phyloP scores from a whole-genome alignment of 192 early-diverging fungal species.

The Radiomyces spectabilis region DNA sequence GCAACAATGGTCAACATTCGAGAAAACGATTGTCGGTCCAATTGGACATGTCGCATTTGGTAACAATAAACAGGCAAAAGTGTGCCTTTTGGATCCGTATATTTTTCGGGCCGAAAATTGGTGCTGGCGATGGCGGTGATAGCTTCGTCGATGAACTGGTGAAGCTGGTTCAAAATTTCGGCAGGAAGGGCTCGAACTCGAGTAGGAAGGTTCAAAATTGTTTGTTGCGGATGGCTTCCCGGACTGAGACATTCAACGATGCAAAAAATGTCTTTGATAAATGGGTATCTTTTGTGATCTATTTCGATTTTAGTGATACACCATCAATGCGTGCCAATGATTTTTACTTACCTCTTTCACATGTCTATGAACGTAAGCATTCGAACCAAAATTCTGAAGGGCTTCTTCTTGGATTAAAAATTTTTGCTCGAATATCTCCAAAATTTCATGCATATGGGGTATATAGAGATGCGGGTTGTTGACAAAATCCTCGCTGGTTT shows the following conservation, averaged over 20 bases:
- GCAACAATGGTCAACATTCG: not conserved
- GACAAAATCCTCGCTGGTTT: not conserved
- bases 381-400: no score
- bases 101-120: conserved; percentile 7
- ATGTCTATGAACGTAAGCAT: no score
- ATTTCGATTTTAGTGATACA: no score
- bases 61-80: not conserved
- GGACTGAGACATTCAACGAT: no score
- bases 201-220: no score
- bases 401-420: not conserved
- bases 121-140: not conserved
- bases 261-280: no score
- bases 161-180: not conserved
- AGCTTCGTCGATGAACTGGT: not conserved
- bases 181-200: not conserved
- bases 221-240: no score
- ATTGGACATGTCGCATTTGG: not conserved
- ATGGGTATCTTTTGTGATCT: no score
- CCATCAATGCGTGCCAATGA: no score
- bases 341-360: no score
- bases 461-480: not conserved
- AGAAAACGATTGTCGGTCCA: not conserved
- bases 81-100: conserved; percentile 9
- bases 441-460: not conserved
- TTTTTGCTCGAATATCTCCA: conserved; percentile 5